phyloP scores from a whole-genome alignment of 176 grass and related monocot species.

The Carex kokanica region DNA sequence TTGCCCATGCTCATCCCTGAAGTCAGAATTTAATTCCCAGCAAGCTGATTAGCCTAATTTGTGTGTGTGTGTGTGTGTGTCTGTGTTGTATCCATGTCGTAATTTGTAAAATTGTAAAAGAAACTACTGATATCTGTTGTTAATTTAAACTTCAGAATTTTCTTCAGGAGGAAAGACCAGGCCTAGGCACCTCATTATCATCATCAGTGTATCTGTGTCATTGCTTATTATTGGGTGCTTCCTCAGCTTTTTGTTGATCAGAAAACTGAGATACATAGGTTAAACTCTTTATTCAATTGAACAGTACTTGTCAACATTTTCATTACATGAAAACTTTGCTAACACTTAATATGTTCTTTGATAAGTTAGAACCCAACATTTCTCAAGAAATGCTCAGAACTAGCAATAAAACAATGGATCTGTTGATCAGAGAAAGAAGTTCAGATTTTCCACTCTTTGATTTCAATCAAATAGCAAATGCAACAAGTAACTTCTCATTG shows the following conservation, averaged over 20 bases:
- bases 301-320: not conserved
- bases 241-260: not conserved
- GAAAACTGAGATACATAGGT: not conserved
- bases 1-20: no score
- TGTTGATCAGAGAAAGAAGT: not conserved
- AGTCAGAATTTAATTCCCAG: no score
- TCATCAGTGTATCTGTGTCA: no score
- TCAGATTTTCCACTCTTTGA: slow-evolving; percentile 9
- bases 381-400: not conserved
- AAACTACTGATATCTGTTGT: no score
- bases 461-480: not conserved
- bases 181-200: not conserved
- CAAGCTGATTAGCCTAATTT: no score
- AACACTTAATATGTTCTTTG: not conserved
- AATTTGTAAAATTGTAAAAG: no score
- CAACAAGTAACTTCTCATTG: slow-evolving; percentile 19
- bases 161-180: not conserved
- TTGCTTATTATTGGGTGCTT: not conserved
- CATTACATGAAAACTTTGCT: not conserved
- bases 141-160: no score
- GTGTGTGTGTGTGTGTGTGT: no score
- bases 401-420: not conserved
- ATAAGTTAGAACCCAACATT: not conserved
- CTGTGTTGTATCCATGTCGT: no score
- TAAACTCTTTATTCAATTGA: not conserved